Evolutionary conservation across 768 basidiomycete species (phyloP).

Genomic region (Russula emetica): DNA sequence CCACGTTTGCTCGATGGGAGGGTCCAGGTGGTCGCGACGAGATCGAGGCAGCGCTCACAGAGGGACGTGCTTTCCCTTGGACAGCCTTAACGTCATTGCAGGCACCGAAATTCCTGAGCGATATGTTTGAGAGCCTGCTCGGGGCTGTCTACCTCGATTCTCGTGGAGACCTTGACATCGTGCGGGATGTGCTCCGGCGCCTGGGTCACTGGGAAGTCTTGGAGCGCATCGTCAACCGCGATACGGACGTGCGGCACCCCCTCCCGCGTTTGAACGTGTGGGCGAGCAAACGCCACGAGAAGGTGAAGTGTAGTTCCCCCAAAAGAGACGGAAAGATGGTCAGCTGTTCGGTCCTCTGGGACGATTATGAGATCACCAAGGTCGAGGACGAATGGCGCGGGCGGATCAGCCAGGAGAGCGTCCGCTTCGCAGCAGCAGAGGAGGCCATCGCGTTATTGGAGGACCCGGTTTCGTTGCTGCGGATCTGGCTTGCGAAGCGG

Average conservation of each 20-base stretch:
- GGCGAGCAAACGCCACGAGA: conserved; percentile 46
- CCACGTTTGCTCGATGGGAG: conserved; percentile 50
- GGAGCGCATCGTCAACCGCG: conserved; percentile 56
- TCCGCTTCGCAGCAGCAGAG: conserved; percentile 62
- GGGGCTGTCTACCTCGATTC: conserved; percentile 76
- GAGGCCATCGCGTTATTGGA: conserved; percentile 47
- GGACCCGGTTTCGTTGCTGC: conserved; percentile 35
- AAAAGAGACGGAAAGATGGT: conserved; percentile 45
- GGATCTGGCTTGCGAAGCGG: conserved; percentile 54
- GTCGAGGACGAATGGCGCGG: conserved; percentile 49
- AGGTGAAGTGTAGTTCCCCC: conserved; percentile 42
- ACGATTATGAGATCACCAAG: conserved; percentile 45
- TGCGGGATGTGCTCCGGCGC: conserved; percentile 44
- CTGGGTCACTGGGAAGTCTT: conserved; percentile 57
- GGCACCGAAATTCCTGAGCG: conserved; percentile 74
- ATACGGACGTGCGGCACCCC: conserved; percentile 69
- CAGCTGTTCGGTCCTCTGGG: conserved; percentile 48
- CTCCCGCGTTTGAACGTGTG: conserved; percentile 62
- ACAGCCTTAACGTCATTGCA: conserved; percentile 66
- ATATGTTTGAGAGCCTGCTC: conserved; percentile 71
- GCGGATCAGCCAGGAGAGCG: conserved; percentile 57
- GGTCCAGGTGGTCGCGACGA: conserved; percentile 37
- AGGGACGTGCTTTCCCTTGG: conserved; percentile 61
- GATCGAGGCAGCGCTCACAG: conserved; percentile 47
- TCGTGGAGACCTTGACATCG: conserved; percentile 48